Conservation (phyloP, 495 filamentous ascomycete genomes). For the Chaetomidium leptoderma region DNA sequence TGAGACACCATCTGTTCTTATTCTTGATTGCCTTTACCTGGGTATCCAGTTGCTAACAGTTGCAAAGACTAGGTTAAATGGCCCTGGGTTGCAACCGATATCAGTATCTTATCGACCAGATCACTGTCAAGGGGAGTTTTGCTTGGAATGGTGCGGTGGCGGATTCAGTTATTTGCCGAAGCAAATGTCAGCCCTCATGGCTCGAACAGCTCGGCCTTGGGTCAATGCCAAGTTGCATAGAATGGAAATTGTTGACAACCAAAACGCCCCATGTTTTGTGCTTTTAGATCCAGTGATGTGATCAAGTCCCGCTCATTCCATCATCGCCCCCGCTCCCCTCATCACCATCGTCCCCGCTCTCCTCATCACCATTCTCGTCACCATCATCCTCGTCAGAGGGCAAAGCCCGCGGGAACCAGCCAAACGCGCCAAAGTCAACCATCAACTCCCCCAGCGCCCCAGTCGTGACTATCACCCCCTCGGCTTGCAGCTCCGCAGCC, state of each 20-base stretch:
- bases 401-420: conserved; percentile 68
- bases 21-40: conserved; percentile 10
- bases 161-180: too few species aligned
- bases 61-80: conserved; percentile 5
- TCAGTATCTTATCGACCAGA: too few species aligned
- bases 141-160: too few species aligned
- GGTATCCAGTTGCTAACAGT: conserved; percentile 25
- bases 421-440: conserved; percentile 62
- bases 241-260: not conserved
- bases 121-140: too few species aligned
- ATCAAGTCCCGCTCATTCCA: too few species aligned
- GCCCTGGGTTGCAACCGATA: too few species aligned
- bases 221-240: not conserved
- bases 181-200: too few species aligned
- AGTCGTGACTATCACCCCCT: conserved; percentile 64
- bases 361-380: conserved; percentile 18
- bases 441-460: conserved; percentile 65
- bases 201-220: too few species aligned
- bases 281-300: not conserved
- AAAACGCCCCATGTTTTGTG: not conserved
- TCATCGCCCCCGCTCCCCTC: not conserved
- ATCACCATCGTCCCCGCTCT: not conserved
- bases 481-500: conserved; percentile 58
- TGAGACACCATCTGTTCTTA: conserved; percentile 44
- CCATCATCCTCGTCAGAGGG: conserved; percentile 44